Evolutionary conservation across 805 yeast species (phyloP), one percentile per base, ranked within the genome.

Genomic region (Sugiyamaella mastotermitis): DNA sequence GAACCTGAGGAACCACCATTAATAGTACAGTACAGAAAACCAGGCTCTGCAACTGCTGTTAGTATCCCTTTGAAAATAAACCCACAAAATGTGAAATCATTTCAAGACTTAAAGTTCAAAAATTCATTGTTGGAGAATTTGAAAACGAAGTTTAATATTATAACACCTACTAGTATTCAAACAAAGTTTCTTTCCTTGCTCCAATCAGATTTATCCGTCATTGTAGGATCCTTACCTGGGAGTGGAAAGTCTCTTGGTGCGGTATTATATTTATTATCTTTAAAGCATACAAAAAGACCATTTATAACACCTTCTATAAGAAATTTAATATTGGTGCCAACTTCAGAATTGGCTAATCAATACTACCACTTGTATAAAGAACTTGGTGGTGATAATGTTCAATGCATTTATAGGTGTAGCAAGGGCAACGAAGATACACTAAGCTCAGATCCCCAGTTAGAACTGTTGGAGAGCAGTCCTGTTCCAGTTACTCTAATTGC

Each of bases 401-500:
- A 31, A 31, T 9, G 33, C 8, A 10, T 31, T 8, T 31, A 16
- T 11, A 7, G 33, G 5, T 23, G 11, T 10, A 23, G 26, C 26
- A 23, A 23, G n/a, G n/a, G n/a, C n/a, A 27, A 17, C 14, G 30
- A 27, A 6, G 30, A 27, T 11, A 22, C 24, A 38, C 16, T 31
- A 31, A 8, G 18, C 14, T 16, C 14, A 6, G 8, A 31, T 7
- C 9, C 9, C 15, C 66, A 62, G 39, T 44, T 47, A 13, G 30
- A 40, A 3, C 36, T 31, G 3, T 43, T 61, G 24, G 21, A 28
- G 10, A 17, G 37, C 6, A 18, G 42, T 29, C 56, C 51, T 4
- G 31, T 31, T 9, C 67, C 74, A 1, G 71, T 67, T 13, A 66
- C 74, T n/a, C 47, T 74, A 19, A 62, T 74, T n/a, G 75, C 74